A percentile compares a stretch with the other conserved stretches of the same genome.
These are phyloP conservation scores for Draba incana DNA, from an alignment of 345 rosid genomes.

Conservation along the genomic window DNA sequence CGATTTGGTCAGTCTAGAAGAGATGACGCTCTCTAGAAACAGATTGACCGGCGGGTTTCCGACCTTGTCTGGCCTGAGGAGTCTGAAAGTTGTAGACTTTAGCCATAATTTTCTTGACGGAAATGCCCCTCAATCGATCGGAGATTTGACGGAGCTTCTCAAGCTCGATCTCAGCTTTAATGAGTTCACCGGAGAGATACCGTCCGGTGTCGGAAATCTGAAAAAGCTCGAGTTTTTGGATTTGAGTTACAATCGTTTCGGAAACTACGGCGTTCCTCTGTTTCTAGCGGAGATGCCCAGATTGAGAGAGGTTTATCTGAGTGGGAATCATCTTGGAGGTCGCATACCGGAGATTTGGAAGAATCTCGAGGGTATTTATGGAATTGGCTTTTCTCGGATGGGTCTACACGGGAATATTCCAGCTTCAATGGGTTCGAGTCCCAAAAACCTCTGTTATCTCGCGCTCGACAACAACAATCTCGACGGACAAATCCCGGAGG, in stretches of 20 bases:
- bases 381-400: constrained; percentile 62
- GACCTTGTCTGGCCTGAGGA: constrained; percentile 39
- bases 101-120: constrained; percentile 57
- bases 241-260: constrained; percentile 60
- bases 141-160: constrained; percentile 51
- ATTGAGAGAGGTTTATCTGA: constrained; percentile 54
- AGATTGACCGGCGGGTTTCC: constrained; percentile 52
- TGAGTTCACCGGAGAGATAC: constrained; percentile 53
- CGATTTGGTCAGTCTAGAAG: constrained; percentile 50
- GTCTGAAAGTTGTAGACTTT: constrained; percentile 53
- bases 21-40: constrained; percentile 63
- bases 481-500: constrained; percentile 56
- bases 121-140: constrained; percentile 47
- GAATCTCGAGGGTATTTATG: constrained; percentile 49
- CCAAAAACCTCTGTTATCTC: constrained; percentile 49
- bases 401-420: constrained; percentile 60
- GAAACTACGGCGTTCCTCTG: constrained; percentile 58
- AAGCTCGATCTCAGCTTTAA: constrained; percentile 69
- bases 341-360: constrained; percentile 64
- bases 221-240: constrained; percentile 57
- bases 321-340: constrained; percentile 70
- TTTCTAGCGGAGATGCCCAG: constrained; percentile 49
- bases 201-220: constrained; percentile 46
- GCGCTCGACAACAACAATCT: constrained; percentile 67
- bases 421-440: constrained; percentile 53